These are phyloP conservation scores for Chlamydomonas sp. DNA, from an alignment of 139 green algal species.

Conservation along the genomic window DNA sequence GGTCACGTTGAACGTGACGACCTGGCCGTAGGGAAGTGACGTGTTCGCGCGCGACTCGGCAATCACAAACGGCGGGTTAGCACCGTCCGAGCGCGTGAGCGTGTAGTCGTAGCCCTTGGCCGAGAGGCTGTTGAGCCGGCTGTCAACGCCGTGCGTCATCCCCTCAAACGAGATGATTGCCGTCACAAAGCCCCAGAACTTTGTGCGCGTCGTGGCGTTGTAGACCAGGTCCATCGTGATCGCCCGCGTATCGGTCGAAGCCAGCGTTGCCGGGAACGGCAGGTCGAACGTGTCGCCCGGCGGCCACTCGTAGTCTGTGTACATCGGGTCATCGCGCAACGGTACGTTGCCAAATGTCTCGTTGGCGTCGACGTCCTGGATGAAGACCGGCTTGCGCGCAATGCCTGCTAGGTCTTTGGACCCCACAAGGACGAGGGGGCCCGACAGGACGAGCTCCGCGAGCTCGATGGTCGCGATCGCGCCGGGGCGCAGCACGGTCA, in stretches of 20 bases:
- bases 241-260: no score
- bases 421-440: background rate
- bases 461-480: background rate
- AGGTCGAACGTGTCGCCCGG: background rate
- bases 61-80: no score
- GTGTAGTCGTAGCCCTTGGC: background rate
- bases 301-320: background rate
- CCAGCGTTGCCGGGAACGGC: background rate
- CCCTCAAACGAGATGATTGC: background rate
- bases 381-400: background rate
- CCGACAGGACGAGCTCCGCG: background rate
- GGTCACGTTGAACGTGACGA: background rate
- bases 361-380: background rate
- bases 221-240: background rate
- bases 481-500: background rate
- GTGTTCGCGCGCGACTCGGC: background rate
- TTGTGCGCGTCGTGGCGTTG: background rate
- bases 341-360: no score
- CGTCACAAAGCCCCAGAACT: constrained; percentile 1
- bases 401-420: background rate
- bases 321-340: no score
- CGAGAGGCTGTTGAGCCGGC: background rate
- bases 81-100: background rate
- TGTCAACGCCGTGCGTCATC: background rate
- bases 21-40: background rate